Percentiles rank a stretch among this genome's conserved stretches.
Evolutionary conservation across 2,329 filamentous ascomycete genomes (phyloP).

Genomic region (Sarocladium oryzae): DNA sequence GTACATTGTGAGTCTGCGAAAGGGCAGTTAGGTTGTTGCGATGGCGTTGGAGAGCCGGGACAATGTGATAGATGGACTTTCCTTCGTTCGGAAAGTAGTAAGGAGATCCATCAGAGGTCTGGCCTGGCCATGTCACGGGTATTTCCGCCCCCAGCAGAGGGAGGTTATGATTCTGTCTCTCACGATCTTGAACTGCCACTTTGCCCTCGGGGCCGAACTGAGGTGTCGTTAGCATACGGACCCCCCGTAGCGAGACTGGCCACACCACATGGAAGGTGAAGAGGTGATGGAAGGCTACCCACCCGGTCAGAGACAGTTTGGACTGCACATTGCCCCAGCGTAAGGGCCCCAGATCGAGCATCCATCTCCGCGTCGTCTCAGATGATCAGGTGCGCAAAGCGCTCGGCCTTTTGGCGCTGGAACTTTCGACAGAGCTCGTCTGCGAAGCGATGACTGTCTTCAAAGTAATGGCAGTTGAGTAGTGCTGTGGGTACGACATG

Average conservation of each 20-base stretch:
- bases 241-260: neutral
- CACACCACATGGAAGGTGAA: too few relatives aligned
- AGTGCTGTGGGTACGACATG: too few relatives aligned
- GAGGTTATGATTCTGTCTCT: conserved; percentile 21
- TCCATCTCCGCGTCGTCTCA: neutral
- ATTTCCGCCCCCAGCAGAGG: conserved; percentile 17
- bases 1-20: conserved; percentile 50
- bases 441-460: too few relatives aligned
- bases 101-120: conserved; percentile 16
- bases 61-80: conserved; percentile 21
- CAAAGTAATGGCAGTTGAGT: too few relatives aligned
- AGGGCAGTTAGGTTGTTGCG: conserved; percentile 52
- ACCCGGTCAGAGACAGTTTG: conserved; percentile 32
- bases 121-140: conserved; percentile 22
- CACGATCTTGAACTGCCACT: conserved; percentile 27
- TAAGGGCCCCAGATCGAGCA: conserved; percentile 15
- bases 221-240: conserved; percentile 4
- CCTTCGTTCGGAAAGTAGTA: conserved; percentile 6
- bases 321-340: conserved; percentile 29
- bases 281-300: too few relatives aligned
- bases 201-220: conserved; percentile 32
- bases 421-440: too few relatives aligned
- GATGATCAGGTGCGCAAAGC: neutral
- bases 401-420: neutral
- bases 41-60: conserved; percentile 30